Evolutionary conservation across 768 basidiomycete genomes (phyloP), one percentile per base, ranked within the genome.

Genomic region (Trametes coccinea): DNA sequence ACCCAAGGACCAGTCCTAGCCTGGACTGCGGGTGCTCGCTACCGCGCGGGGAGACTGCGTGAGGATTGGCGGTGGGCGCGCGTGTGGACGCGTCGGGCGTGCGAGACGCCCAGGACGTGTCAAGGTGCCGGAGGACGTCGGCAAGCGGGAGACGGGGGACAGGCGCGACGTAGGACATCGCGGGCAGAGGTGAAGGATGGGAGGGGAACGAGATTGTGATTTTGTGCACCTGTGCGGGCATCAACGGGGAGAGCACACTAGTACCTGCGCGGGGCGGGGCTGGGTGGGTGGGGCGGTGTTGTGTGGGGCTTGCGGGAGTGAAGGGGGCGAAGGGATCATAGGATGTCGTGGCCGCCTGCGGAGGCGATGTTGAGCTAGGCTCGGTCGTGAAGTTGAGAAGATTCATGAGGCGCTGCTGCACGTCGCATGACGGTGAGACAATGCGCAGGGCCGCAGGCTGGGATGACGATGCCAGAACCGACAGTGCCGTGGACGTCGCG

Each of bases 111-210:
- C 56, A 45, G 22, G 54, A 45, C 22, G 47, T 51, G 59, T 43
- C 48, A 47, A 49, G 53, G 43, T 53, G 39, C 49, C 44, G 53
- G 10, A 62, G 47, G 37, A 56, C 52, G 8, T 62, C 56, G 17
- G 55, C 52, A 45, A 59, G 54, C 6, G 58, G 60, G 13, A 51
- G n/a, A 10, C 62, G 59, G 13, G 53, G 54, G 2, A 55, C 51
- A 2, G 60, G 62, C 1, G 50, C 59, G 39, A 51, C 56, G 51
- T 60, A 58, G 30, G 56, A 41, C 61, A 62, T 57, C 31, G 61
- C 33, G 34, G 44, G 46, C 45, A 58, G 46, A 45, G 56, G 45
- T 6, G 61, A 54, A 31, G 51, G 27, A 17, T 16, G 43, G 17
- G 53, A 27, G 40, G 54, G 14, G 30, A 45, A 34, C 44, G 51